phyloP scores from a whole-genome alignment of 2,329 filamentous ascomycete species.

The Nemania serpens region DNA sequence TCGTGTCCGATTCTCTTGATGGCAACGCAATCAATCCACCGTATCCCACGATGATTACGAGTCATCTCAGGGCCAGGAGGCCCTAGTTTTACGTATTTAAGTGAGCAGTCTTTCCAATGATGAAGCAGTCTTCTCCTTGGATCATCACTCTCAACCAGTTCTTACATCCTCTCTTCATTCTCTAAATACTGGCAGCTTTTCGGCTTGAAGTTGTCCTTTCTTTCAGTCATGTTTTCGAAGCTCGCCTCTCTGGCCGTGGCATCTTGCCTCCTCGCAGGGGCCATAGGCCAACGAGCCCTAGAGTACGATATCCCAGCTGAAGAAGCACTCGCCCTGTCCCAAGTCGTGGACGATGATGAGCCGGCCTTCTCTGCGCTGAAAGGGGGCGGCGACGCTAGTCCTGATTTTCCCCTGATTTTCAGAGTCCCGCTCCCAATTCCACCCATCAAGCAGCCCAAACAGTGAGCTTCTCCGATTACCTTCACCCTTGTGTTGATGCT shows the following conservation, averaged over 20 bases:
- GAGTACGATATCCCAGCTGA: constrained; percentile 31
- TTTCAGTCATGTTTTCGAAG: constrained; percentile 27
- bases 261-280: constrained; percentile 24
- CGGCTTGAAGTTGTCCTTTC: constrained; percentile 4
- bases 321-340: constrained; percentile 29
- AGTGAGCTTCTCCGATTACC: constrained; percentile 39
- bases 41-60: constrained; percentile 12
- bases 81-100: constrained; percentile 13
- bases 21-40: constrained; percentile 5
- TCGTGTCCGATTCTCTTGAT: background rate
- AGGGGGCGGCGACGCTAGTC: constrained; percentile 4
- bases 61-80: background rate
- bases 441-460: constrained; percentile 47
- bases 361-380: constrained; percentile 1
- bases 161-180: constrained; percentile 4
- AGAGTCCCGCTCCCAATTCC: constrained; percentile 49
- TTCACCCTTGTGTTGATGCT: background rate
- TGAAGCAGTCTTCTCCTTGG: constrained; percentile 3
- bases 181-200: background rate
- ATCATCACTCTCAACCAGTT: constrained; percentile 5
- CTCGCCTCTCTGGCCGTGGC: constrained; percentile 24
- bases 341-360: constrained; percentile 31
- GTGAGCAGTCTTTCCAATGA: background rate
- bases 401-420: constrained; percentile 25
- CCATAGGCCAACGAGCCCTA: constrained; percentile 23